Conservation (phyloP, 129 eudicot species). For the Pittosporum tobira region DNA sequence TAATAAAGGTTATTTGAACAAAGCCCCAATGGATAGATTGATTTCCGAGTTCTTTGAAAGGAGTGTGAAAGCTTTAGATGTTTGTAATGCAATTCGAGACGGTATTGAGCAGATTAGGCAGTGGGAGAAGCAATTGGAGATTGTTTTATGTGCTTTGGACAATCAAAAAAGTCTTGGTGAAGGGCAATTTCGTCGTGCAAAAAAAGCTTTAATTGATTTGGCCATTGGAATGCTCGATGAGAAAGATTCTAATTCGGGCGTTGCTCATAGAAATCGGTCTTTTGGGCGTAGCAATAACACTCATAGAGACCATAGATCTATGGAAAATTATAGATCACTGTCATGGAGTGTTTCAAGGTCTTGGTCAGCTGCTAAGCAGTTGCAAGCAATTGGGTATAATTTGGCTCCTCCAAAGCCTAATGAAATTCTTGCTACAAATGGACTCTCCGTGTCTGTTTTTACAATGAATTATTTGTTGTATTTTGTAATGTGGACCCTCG, state of each 20-base stretch:
- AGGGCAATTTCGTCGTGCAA: slow-evolving; percentile 64
- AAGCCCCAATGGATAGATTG: slow-evolving; percentile 35
- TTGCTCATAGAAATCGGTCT: slow-evolving; percentile 45
- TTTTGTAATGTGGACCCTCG: slow-evolving; percentile 48
- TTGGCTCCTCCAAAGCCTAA: slow-evolving; percentile 26
- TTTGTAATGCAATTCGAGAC: slow-evolving; percentile 56
- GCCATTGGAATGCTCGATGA: slow-evolving; percentile 68
- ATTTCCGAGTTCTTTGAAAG: slow-evolving; percentile 53
- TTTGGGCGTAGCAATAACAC: slow-evolving; percentile 34
- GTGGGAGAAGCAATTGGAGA: slow-evolving; percentile 64
- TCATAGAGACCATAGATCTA: slow-evolving; percentile 18
- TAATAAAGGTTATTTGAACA: slow-evolving; percentile 17
- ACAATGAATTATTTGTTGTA: slow-evolving; percentile 35
- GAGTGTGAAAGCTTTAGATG: slow-evolving; percentile 70
- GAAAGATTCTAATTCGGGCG: slow-evolving; percentile 26
- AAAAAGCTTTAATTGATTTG: slow-evolving; percentile 61
- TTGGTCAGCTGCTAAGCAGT: slow-evolving; percentile 55
- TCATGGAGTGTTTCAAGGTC: slow-evolving; percentile 52
- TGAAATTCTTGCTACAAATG: slow-evolving; percentile 35
- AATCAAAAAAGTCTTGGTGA: slow-evolving; percentile 55
- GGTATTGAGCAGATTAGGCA: slow-evolving; percentile 60
- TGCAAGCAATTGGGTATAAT: slow-evolving; percentile 35
- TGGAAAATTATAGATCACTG: slow-evolving; percentile 38
- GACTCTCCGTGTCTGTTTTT: slow-evolving; percentile 31
- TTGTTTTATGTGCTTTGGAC: slow-evolving; percentile 58